Base-by-base conservation (phyloP, 805 yeast species). In the Sugiyamaella mastotermitis region DNA sequence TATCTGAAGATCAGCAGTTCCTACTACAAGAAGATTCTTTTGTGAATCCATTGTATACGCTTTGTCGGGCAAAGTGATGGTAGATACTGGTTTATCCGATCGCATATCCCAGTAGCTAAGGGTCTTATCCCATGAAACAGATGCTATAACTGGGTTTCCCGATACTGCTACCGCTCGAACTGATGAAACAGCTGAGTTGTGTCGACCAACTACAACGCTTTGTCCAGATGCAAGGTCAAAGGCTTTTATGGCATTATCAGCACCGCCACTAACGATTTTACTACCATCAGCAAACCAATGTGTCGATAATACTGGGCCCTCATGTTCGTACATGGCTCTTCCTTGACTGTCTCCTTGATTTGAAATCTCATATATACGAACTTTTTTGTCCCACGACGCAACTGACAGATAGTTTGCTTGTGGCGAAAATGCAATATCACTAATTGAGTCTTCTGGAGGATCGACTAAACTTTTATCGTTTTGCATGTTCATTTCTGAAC, bases 81-180 rank as follows among this genome's bases (percentile, higher is more conserved):
- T 83, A 14, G 87, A 74, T 15, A 90, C 72, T 13, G 97, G 92
- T 51, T 75, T 80, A 31, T 52, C 65, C 48, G 79, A 78, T 55
- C 97, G 78, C 64, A 83, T 69, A 62, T 92, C 97, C 98, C 98
- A 90, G 62, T 92, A 92, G 57, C 76, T 79, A 46, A 92, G 64
- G 1, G 97, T 86, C 63, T 86, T 87, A 62, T 92, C 98, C 97
- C 97, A 92, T 5, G 96, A 85, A 5, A 95, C 96, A 31, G 88
- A 76, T 3, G 87, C 97, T 19, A 90, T 76, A 47, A 84, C 84
- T 29, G 75, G 86, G 1, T 86, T 74, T 6, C 79, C 68, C 26
- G 67, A 57, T 56, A 88, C 81, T 45, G 80, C 80, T 8, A 85
- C 95, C 45, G 73, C 78, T 39, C 94, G 68, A 16, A 90, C 83